Percentiles rank a stretch among this genome's conserved stretches.
These are phyloP conservation scores for Fusarium sp. DNA, from an alignment of 2,329 filamentous ascomycete genomes.

Conservation along the genomic window DNA sequence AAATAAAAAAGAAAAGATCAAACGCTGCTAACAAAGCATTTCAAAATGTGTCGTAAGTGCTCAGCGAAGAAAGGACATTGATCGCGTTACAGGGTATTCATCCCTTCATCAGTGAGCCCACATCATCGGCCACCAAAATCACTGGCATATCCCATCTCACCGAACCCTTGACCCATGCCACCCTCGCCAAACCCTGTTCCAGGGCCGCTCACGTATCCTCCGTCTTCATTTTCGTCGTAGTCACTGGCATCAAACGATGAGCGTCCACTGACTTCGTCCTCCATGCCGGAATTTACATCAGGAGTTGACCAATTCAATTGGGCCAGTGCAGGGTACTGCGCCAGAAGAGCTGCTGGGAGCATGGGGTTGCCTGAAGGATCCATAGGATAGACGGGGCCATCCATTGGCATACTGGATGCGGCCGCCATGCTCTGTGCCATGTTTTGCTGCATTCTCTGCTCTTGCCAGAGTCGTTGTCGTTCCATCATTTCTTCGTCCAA, in stretches of 20 bases:
- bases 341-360: slow-evolving; percentile 87
- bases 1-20: slow-evolving; percentile 10
- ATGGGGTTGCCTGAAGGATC: slow-evolving; percentile 69
- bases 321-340: slow-evolving; percentile 93
- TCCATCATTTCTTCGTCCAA: slow-evolving; percentile 93
- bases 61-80: slow-evolving; percentile 13
- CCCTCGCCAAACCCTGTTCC: slow-evolving; percentile 70
- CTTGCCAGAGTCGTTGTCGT: slow-evolving; percentile 78
- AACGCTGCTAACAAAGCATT: slow-evolving; percentile 24
- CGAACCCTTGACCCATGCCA: slow-evolving; percentile 65
- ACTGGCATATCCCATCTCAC: slow-evolving; percentile 47
- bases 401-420: slow-evolving; percentile 67
- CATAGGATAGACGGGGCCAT: slow-evolving; percentile 67
- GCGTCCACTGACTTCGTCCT: slow-evolving; percentile 81
- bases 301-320: slow-evolving; percentile 81
- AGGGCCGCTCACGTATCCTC: slow-evolving; percentile 73
- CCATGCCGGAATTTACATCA: slow-evolving; percentile 76
- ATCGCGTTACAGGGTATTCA: slow-evolving; percentile 9
- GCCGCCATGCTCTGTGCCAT: slow-evolving; percentile 70
- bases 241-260: slow-evolving; percentile 87
- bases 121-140: slow-evolving; percentile 45
- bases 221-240: slow-evolving; percentile 78
- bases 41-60: slow-evolving; percentile 9
- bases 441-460: slow-evolving; percentile 75
- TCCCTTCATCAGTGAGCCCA: slow-evolving; percentile 1